A percentile compares a stretch with the other conserved stretches of the same genome.
These are phyloP conservation scores for Erigeron canadensis DNA, from an alignment of 129 eudicot species.

Conservation along the genomic window DNA sequence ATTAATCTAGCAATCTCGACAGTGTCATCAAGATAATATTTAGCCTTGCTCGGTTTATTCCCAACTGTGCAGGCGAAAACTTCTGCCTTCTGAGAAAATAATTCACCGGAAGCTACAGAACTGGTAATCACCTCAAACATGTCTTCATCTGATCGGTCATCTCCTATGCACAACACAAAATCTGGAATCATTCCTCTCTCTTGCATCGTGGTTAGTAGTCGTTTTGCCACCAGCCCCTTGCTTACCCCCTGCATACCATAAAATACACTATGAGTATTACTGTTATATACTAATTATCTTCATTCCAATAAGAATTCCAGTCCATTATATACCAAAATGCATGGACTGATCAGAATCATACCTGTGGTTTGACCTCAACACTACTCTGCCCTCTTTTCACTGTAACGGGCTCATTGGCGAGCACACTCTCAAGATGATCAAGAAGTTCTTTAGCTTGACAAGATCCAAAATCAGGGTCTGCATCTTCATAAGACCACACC, in stretches of 20 bases:
- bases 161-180: slow-evolving; percentile 84
- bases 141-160: slow-evolving; percentile 86
- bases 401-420: slow-evolving; percentile 78
- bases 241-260: slow-evolving; percentile 59
- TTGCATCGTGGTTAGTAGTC: slow-evolving; percentile 58
- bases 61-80: slow-evolving; percentile 89
- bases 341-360: slow-evolving; percentile 17
- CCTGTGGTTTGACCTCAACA: slow-evolving; percentile 94
- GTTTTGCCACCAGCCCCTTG: slow-evolving; percentile 79
- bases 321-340: neutral
- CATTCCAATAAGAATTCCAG: no score
- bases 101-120: slow-evolving; percentile 48
- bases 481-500: slow-evolving; percentile 83
- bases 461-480: slow-evolving; percentile 89
- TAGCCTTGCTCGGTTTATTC: slow-evolving; percentile 80
- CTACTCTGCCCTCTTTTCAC: slow-evolving; percentile 71
- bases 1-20: slow-evolving; percentile 67
- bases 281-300: no score
- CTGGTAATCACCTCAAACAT: slow-evolving; percentile 80
- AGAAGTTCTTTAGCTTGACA: slow-evolving; percentile 92
- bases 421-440: slow-evolving; percentile 81
- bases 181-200: slow-evolving; percentile 62
- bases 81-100: slow-evolving; percentile 60
- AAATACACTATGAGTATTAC: neutral
- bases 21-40: slow-evolving; percentile 81